Base-by-base conservation (phyloP, 2,329 filamentous ascomycete species). In the Fusarium xyrophilum region DNA sequence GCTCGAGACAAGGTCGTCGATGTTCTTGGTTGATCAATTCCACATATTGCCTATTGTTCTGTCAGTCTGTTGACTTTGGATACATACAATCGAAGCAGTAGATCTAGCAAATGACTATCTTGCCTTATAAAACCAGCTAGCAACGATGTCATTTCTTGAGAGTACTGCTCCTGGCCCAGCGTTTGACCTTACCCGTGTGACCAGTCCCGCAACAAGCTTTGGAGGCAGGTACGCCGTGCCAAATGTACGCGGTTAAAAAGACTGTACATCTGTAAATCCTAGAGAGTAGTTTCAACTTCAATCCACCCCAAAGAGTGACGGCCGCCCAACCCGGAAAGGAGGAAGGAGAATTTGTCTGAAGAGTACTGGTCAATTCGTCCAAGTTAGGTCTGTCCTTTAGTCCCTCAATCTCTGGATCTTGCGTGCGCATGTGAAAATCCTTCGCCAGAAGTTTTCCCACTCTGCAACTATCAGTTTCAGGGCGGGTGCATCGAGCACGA, bases 361-460 rank as follows among this genome's bases (percentile, higher is more conserved):
- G 40, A 1, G 11, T 10, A 2, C 17, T 27, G 12, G 3, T 19
- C 12, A 43, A 2, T 1, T 10, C 5, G 19, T 27, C 8, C 17
- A 43, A 5, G 23, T 27, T 43, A 1, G 40, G 23, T 3, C 23
- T 43, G 12, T 10, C 7, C 0, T n/a, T 27, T 0, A 5, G 7
- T 19, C 3, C 12, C 0, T 43, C 23, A 0, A 6, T 2, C 8
- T 19, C 4, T 6, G 0, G 5, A 10, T 10, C 11, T 6, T 27
- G 17, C 12, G 40, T 7, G 7, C 5, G 21, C 7, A 6, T 6
- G 23, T 3, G 2, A 10, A 2, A 3, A 0, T 14, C 17, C 1
- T 19, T 27, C 3, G 40, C 11, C 5, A 43, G 40, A 43, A 10
- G 17, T 12, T 1, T 43, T 43, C 40, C 40, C 23, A 43, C 17